These are phyloP conservation scores for Penicillium silybi DNA, from an alignment of 495 filamentous ascomycete genomes.

Conservation along the genomic window DNA sequence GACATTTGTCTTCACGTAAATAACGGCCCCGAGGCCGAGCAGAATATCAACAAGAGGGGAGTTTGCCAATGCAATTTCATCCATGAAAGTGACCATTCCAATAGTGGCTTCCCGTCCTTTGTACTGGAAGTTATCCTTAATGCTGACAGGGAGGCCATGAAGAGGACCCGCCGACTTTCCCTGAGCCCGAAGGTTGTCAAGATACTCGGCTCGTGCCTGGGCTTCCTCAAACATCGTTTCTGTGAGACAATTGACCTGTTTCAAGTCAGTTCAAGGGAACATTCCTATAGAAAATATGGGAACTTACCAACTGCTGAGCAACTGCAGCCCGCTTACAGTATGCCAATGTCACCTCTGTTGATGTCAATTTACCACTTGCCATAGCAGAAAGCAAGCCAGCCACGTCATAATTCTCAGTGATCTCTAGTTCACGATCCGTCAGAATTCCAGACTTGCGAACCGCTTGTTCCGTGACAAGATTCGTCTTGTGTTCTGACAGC, in stretches of 20 bases:
- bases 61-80: slow-evolving; percentile 9
- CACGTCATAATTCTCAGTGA: slow-evolving; percentile 48
- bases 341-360: slow-evolving; percentile 47
- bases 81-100: slow-evolving; percentile 21
- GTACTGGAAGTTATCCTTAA: slow-evolving; percentile 58
- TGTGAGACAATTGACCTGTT: slow-evolving; percentile 50
- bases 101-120: slow-evolving; percentile 38
- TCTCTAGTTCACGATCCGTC: slow-evolving; percentile 39
- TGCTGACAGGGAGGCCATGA: slow-evolving; percentile 59
- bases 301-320: slow-evolving; percentile 47
- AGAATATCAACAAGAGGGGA: slow-evolving; percentile 23
- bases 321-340: slow-evolving; percentile 56
- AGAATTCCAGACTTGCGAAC: slow-evolving; percentile 25
- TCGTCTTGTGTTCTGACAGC: slow-evolving; percentile 13
- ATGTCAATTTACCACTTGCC: slow-evolving; percentile 33
- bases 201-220: slow-evolving; percentile 26
- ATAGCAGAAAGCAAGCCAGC: slow-evolving; percentile 28
- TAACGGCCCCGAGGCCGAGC: slow-evolving; percentile 34
- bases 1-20: slow-evolving; percentile 58
- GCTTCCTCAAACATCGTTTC: slow-evolving; percentile 52
- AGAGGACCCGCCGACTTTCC: slow-evolving; percentile 51
- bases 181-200: slow-evolving; percentile 31
- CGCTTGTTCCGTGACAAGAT: slow-evolving; percentile 13
- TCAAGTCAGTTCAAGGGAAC: neutral
- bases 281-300: too few species aligned